Evolutionary conservation across 495 filamentous ascomycete genomes (phyloP), one percentile per base, ranked within the genome.

Genomic region (Tuber umbilicatum): DNA sequence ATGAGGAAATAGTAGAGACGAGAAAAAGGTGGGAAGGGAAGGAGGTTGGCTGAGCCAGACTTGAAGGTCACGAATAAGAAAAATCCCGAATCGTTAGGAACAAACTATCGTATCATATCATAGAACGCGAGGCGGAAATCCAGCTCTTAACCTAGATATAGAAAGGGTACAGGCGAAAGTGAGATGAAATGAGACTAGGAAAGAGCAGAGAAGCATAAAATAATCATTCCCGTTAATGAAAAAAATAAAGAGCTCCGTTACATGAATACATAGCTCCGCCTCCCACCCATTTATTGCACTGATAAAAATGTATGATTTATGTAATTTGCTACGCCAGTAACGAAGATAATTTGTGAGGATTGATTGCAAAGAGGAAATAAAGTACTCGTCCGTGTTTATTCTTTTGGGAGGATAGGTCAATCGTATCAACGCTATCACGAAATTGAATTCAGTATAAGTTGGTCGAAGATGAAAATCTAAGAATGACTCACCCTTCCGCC

Each of bases 401-500:
- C 23, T 41, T 27, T 27, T 41, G 27, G n/a, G 41, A 70, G 9
- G 41, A 43, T 43, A 40, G 23, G 43, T 16, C 17, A 19, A n/a
- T 70, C 38, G 27, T 40, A 70, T 70, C 69, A 39, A 70, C 38
- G 41, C 69, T 39, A n/a, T 42, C 23, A 17, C 35, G 69, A 43
- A 40, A 31, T 43, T 70, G 69, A 40, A 40, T 43, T 70, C 23
- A 40, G 38, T 23, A 39, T 43, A 27, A 40, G 35, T 5, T 43
- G 23, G 38, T 35, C 10, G 27, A 35, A 35, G 55, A 64, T 5
- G 55, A 27, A 16, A 64, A 64, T 35, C 55, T 64, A 64, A 64
- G 77, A 73, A 73, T 73, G 60, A 81, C 78, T 77, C 77, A 82
- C 81, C 78, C 81, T 82, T 78, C 81, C 81, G 72, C 78, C 75